Conservation (phyloP, 495 filamentous ascomycete genomes). For the Lophium mytilinum region DNA sequence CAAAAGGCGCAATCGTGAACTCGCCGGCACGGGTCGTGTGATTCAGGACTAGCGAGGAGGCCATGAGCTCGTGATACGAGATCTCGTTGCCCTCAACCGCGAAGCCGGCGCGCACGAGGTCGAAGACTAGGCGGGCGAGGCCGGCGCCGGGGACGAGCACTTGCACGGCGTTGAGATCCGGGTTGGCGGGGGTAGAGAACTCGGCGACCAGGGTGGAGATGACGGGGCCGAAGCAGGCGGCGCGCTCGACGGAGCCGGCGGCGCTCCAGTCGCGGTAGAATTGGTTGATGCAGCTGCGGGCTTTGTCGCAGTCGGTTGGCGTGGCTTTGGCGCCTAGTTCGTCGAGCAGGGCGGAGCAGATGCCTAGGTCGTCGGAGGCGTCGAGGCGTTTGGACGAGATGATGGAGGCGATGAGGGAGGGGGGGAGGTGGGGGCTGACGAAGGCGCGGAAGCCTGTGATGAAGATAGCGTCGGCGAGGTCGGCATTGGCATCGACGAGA, state of each 20-base stretch:
- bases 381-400: background rate
- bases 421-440: constrained; percentile 31
- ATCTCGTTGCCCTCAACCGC: constrained; percentile 87
- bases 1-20: constrained; percentile 65
- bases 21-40: constrained; percentile 44
- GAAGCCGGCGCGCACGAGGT: constrained; percentile 70
- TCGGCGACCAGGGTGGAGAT: constrained; percentile 52
- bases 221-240: constrained; percentile 66
- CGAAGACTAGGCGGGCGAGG: constrained; percentile 77
- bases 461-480: constrained; percentile 71
- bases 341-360: constrained; percentile 20
- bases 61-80: constrained; percentile 85
- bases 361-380: constrained; percentile 10
- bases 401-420: constrained; percentile 12
- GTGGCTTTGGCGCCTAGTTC: constrained; percentile 31
- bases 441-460: constrained; percentile 58
- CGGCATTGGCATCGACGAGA: constrained; percentile 76
- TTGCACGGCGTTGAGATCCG: constrained; percentile 36
- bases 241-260: constrained; percentile 64
- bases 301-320: constrained; percentile 66
- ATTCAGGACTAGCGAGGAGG: constrained; percentile 82
- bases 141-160: constrained; percentile 88
- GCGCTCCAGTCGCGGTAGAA: constrained; percentile 93
- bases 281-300: constrained; percentile 79
- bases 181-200: constrained; percentile 34